These are phyloP conservation scores for Exobasidium rhododendri DNA, from an alignment of 1,284 basidiomycete genomes.

Conservation along the genomic window DNA sequence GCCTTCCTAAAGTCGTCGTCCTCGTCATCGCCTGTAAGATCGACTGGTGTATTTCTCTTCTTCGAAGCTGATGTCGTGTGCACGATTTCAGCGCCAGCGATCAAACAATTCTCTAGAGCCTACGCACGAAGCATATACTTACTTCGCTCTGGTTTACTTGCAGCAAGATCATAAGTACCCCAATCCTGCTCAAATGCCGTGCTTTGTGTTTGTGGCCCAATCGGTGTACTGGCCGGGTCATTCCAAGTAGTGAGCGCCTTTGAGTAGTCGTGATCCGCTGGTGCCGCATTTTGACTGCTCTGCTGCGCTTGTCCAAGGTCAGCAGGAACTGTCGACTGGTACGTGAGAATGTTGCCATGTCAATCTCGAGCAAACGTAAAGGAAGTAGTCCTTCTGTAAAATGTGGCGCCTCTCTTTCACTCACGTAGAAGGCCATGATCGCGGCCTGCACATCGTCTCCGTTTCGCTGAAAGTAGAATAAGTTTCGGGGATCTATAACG, in stretches of 20 bases:
- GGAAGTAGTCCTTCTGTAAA: too few relatives aligned
- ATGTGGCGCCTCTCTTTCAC: not conserved
- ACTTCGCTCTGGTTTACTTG: not conserved
- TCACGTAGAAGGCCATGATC: not conserved
- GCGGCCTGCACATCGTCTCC: slow-evolving; percentile 2
- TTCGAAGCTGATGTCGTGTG: slow-evolving; percentile 1
- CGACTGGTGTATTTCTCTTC: slow-evolving; percentile 7
- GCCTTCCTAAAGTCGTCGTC: slow-evolving; percentile 9
- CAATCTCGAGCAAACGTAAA: too few relatives aligned
- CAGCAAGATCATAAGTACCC: not conserved
- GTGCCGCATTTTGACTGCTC: too few relatives aligned
- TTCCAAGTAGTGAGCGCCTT: too few relatives aligned
- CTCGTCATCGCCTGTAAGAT: slow-evolving; percentile 11
- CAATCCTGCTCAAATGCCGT: not conserved
- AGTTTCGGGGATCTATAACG: not conserved
- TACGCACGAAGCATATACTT: too few relatives aligned
- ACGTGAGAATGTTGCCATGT: too few relatives aligned
- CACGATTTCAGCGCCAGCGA: too few relatives aligned
- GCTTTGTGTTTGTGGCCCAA: not conserved
- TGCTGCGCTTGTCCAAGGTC: too few relatives aligned
- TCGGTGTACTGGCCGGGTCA: too few relatives aligned
- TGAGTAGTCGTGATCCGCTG: too few relatives aligned
- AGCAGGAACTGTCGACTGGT: too few relatives aligned
- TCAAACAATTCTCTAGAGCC: too few relatives aligned
- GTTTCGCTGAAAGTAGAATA: not conserved